phyloP scores from a whole-genome alignment of 108 stramenopile species.

The Nitzschia palea region DNA sequence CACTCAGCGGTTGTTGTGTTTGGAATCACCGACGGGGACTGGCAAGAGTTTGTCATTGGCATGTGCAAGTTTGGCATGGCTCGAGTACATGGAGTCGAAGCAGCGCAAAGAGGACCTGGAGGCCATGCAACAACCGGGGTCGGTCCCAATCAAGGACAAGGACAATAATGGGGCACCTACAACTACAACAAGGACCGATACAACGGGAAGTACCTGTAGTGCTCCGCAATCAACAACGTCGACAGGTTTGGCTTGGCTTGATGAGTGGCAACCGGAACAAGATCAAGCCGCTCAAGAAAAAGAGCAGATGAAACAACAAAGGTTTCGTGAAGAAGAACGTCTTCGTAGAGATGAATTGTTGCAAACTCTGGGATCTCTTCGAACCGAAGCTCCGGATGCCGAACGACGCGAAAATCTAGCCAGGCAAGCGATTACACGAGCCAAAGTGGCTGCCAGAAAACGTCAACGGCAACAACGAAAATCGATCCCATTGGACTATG shows the following conservation, averaged over 20 bases:
- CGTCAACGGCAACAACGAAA: slow-evolving; percentile 13
- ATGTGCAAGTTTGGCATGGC: slow-evolving; percentile 77
- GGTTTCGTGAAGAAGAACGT: slow-evolving; percentile 7
- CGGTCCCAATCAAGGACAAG: not conserved
- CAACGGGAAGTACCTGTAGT: no score
- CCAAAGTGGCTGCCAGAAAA: slow-evolving; percentile 30
- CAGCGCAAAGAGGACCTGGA: not conserved
- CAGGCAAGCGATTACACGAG: slow-evolving; percentile 25
- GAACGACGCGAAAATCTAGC: slow-evolving; percentile 34
- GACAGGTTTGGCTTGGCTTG: slow-evolving; percentile 69
- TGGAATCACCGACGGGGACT: slow-evolving; percentile 87
- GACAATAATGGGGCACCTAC: not conserved
- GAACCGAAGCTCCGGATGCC: not conserved
- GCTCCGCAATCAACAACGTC: not conserved
- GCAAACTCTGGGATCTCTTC: slow-evolving; percentile 3
- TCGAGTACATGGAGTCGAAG: slow-evolving; percentile 50
- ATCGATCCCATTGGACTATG: not conserved
- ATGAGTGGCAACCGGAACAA: slow-evolving; percentile 61
- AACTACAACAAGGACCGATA: not conserved
- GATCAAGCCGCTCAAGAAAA: slow-evolving; percentile 1
- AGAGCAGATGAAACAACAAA: slow-evolving; percentile 2
- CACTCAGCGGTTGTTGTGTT: slow-evolving; percentile 50
- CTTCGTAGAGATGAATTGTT: not conserved
- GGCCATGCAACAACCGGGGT: no score
- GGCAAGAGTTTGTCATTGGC: slow-evolving; percentile 80